These are phyloP conservation scores for Jatropha podagrica DNA, from an alignment of 441 rosid genomes.

Conservation along the genomic window DNA sequence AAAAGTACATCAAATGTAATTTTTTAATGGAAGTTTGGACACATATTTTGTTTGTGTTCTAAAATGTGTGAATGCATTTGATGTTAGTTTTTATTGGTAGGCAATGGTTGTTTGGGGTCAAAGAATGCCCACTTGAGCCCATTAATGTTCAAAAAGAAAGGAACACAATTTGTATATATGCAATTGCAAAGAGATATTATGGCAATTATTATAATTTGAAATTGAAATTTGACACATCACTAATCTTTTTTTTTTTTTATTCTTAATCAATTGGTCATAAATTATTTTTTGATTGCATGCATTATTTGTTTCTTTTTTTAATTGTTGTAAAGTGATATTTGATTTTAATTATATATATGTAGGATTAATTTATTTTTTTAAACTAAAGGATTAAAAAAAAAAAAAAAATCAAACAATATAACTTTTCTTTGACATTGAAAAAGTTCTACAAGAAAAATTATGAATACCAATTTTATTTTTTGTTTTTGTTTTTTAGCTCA, in stretches of 20 bases:
- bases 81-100: background rate
- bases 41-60: background rate
- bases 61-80: background rate
- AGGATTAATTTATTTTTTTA: too few relatives aligned
- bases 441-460: too few relatives aligned
- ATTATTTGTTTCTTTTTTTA: too few relatives aligned
- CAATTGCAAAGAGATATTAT: background rate
- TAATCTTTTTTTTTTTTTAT: background rate
- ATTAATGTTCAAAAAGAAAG: background rate
- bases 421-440: background rate
- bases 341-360: too few relatives aligned
- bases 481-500: too few relatives aligned
- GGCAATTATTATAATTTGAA: background rate
- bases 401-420: too few relatives aligned
- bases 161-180: background rate
- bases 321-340: too few relatives aligned
- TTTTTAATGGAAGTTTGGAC: background rate
- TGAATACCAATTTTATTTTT: too few relatives aligned
- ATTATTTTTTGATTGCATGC: background rate
- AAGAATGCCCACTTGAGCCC: background rate
- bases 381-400: too few relatives aligned
- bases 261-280: background rate
- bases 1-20: too few relatives aligned
- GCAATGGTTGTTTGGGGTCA: conserved; percentile 1
- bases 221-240: background rate